Evolutionary conservation across 345 rosid species (phyloP).

Genomic region (Aethionema arabicum): DNA sequence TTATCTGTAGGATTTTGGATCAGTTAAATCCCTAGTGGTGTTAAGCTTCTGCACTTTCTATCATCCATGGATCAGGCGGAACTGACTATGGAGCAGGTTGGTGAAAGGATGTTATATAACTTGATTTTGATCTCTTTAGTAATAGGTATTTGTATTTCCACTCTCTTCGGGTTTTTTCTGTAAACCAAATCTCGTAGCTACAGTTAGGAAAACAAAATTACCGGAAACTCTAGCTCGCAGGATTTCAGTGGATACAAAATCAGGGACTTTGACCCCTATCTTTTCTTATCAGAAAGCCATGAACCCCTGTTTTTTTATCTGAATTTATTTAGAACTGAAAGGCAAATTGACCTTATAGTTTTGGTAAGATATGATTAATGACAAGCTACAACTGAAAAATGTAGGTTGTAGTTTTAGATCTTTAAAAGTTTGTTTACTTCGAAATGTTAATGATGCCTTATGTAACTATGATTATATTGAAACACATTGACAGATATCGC

Average conservation of each 20-base stretch:
- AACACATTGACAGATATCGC: neutral
- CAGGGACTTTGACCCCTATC: neutral
- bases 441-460: conserved; percentile 13
- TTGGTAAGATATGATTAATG: neutral
- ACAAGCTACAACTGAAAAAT: conserved; percentile 3
- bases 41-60: conserved; percentile 31
- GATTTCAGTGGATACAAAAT: neutral
- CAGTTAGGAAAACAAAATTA: neutral
- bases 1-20: conserved; percentile 34
- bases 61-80: conserved; percentile 74
- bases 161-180: neutral
- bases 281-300: neutral
- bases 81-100: conserved; percentile 71
- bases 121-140: conserved; percentile 16
- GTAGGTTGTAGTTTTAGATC: neutral
- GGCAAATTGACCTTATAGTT: neutral
- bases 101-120: conserved; percentile 27
- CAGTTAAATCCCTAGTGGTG: conserved; percentile 31
- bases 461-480: neutral
- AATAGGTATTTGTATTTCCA: neutral
- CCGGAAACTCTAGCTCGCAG: neutral
- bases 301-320: neutral
- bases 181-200: neutral
- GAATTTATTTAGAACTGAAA: neutral
- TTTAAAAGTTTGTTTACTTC: conserved; percentile 20